These are phyloP conservation scores for Nigrospora osmanthi DNA, from an alignment of 2,329 filamentous ascomycete species.

Conservation along the genomic window DNA sequence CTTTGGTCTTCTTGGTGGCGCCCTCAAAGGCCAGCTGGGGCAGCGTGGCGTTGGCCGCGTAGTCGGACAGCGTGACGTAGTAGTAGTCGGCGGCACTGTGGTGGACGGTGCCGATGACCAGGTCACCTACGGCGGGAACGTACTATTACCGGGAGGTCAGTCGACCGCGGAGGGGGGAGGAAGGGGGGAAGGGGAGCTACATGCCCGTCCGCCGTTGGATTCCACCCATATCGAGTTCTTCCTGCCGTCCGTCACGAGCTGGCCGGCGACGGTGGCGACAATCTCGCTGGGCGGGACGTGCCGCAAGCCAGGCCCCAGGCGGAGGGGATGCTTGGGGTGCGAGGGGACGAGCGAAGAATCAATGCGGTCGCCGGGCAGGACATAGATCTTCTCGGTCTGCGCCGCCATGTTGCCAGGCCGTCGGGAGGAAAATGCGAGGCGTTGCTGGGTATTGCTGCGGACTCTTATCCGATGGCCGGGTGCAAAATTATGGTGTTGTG, in stretches of 20 bases:
- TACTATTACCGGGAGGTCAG: conserved; percentile 50
- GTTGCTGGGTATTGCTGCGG: no score
- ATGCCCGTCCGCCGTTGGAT: conserved; percentile 59
- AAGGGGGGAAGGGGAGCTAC: conserved; percentile 12
- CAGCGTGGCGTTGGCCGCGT: conserved; percentile 58
- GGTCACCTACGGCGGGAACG: conserved; percentile 68
- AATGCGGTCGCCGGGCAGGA: conserved; percentile 77
- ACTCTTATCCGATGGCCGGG: no score
- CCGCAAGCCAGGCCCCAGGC: conserved; percentile 76
- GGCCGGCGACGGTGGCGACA: conserved; percentile 58
- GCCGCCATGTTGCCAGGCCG: conserved; percentile 34
- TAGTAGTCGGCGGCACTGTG: conserved; percentile 70
- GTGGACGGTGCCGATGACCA: conserved; percentile 81
- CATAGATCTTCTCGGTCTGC: conserved; percentile 45
- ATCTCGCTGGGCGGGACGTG: conserved; percentile 73
- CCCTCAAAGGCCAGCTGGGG: conserved; percentile 89
- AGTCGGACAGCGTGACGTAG: conserved; percentile 67
- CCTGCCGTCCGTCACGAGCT: conserved; percentile 57
- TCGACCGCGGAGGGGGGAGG: not conserved
- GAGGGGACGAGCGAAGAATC: conserved; percentile 59
- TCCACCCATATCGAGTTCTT: conserved; percentile 79
- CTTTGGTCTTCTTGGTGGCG: conserved; percentile 85
- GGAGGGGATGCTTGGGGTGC: conserved; percentile 61
- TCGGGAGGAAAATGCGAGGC: no score
- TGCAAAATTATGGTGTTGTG: no score